These are phyloP conservation scores for Lactarius evosmus DNA, from an alignment of 768 basidiomycete genomes.

Conservation along the genomic window DNA sequence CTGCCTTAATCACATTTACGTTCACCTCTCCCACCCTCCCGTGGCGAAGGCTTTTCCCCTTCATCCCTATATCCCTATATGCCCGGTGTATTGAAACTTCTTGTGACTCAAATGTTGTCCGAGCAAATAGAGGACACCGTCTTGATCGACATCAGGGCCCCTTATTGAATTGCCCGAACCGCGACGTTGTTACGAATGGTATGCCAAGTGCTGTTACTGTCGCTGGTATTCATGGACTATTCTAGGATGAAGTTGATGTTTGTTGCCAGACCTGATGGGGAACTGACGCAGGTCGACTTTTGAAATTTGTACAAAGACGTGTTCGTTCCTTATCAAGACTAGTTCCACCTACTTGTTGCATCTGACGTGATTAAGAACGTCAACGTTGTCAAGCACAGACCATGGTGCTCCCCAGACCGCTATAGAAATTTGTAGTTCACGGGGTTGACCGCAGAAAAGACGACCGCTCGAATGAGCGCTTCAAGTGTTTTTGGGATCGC, in stretches of 20 bases:
- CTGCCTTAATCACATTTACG: conserved; percentile 69
- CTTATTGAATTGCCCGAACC: conserved; percentile 65
- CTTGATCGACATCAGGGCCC: conserved; percentile 55
- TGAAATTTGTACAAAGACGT: conserved; percentile 92
- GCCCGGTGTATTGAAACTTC: conserved; percentile 63
- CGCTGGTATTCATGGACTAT: background rate
- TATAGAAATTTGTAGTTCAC: conserved; percentile 80
- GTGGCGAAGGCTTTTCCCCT: conserved; percentile 77
- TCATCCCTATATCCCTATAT: conserved; percentile 65
- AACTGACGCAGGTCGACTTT: conserved; percentile 91
- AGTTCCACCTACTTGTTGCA: conserved; percentile 67
- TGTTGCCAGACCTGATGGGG: conserved; percentile 65
- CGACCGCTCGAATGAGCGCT: conserved; percentile 52
- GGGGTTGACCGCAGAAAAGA: conserved; percentile 75
- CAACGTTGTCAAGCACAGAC: conserved; percentile 79
- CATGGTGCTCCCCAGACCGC: conserved; percentile 73
- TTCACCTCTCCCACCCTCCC: conserved; percentile 67
- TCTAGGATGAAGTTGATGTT: conserved; percentile 88
- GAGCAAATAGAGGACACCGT: conserved; percentile 73
- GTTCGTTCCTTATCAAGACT: conserved; percentile 60
- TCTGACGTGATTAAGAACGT: conserved; percentile 96
- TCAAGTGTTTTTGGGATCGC: conserved; percentile 76
- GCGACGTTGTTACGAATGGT: conserved; percentile 83
- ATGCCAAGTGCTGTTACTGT: conserved; percentile 25
- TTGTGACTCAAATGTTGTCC: conserved; percentile 61